Evolutionary conservation across 129 eudicot genomes (phyloP), one percentile per base, ranked within the genome.

Genomic region (Arctium minus): DNA sequence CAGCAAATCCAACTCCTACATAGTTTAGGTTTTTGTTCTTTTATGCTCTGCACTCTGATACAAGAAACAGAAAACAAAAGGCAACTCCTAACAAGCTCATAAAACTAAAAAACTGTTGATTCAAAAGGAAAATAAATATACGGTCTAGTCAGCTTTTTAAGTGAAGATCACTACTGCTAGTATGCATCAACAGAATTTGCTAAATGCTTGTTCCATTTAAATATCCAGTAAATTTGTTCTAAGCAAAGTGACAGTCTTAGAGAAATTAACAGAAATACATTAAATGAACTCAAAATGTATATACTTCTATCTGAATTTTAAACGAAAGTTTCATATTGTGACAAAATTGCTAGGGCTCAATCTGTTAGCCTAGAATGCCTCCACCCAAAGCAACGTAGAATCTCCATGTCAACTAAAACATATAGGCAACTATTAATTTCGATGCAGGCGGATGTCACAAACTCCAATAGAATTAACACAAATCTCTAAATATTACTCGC

Each of bases 1-100:
- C 96, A 86, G 98, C 95, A 80, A 73, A 75, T 86, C 92, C 98
- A 78, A 82, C 91, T 86, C 97, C 98, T 92, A 83, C 96, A 89
- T 86, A 84, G 74, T 82, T 81, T 72, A 46, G 32, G 68, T 67
- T 82, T 82, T 65, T 75, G 67, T 77, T 83, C 70, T 71, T 83
- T 76, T 84, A 80, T 72, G 72, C 32, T 76, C 83, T 39, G 86
- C 78, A 73, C 73, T 81, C 92, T 80, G 86, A 81, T 72, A 68
- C 79, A 88, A 75, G 53, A 78, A 83, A 78, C 83, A 68, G 42
- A 73, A 83, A 70, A 76, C 72, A 31, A 83, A 37, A 72, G 12
- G 62, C 83, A 73, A 79, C 37, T 79, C 75, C 87, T 77, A 87
- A 88, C 80, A 62, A 60, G 44, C 83, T 74, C 77, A 79, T 48